Evolutionary conservation across 352 stramenopile genomes (phyloP), one percentile per base, ranked within the genome.

Genomic region (Pythium coloratum): DNA sequence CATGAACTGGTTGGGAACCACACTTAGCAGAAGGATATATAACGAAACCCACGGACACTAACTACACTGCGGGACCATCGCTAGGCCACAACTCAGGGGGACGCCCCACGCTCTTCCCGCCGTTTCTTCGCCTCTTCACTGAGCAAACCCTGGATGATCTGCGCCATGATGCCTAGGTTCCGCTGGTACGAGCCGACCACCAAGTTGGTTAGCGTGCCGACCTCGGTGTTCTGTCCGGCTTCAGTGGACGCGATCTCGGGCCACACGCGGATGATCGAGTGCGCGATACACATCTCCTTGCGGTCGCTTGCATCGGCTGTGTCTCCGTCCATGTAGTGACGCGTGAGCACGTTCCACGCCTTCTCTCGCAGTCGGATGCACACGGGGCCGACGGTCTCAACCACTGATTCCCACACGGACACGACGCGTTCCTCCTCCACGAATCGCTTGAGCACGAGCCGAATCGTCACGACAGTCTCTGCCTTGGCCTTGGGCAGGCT

Each of bases 111-210:
- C 6, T 62, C 54, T 13, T 58, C 30, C 3, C 20, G 13, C 10
- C 20, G 60, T 55, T 57, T 62, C 30, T 61, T 59, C 12, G 64
- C 40, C 40, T 64, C 64, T 18, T 65, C 64, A 13, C 46, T 51
- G 12, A 85, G 47, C 16, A 82, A 67, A 34, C 73, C 75, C 46
- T 82, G 67, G 34, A 82, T 74, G 57, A 77, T 66, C 51, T 82
- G 72, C n/a, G 73, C 70, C 62, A 84, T 51, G 50, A 81, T 64
- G 3, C 71, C 72, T 4, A 84, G 69, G 40, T 76, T 85, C n/a
- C 67, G 70, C 20, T 78, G 67, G 49, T 86, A 88, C 13, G 77
- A 77, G 12, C 64, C 70, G 0, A 88, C 70, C 38, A 88, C 72
- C 3, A 82, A 55, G 24, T 86, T 77, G 5, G 74, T 83, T 58